Conservation (phyloP, 805 yeast species). For the Jamesozyma piceae region DNA sequence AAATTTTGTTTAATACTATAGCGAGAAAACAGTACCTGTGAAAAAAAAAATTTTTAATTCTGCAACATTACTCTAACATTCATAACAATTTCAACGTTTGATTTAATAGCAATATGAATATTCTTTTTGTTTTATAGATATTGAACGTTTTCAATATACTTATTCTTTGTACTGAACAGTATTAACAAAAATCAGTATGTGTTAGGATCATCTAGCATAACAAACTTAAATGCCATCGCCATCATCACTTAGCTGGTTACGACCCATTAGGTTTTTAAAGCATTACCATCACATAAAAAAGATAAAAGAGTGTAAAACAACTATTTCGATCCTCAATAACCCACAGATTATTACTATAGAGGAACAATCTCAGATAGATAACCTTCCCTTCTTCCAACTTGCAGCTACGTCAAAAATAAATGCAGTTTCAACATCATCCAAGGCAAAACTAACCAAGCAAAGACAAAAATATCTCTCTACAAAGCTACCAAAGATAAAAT, state of each 20-base stretch:
- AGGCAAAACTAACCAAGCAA: neutral
- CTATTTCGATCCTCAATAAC: neutral
- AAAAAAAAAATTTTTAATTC: too few species aligned
- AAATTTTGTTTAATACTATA: too few species aligned
- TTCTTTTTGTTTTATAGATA: too few species aligned
- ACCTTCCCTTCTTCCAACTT: slow-evolving; percentile 1
- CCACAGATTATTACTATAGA: neutral
- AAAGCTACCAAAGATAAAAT: slow-evolving; percentile 13
- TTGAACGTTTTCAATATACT: too few species aligned
- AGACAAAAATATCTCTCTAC: slow-evolving; percentile 11
- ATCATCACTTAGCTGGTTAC: neutral
- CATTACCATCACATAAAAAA: neutral
- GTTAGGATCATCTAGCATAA: too few species aligned
- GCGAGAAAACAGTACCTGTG: too few species aligned
- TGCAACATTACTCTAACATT: too few species aligned
- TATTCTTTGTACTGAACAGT: too few species aligned
- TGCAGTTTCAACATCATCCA: neutral
- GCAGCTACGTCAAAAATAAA: neutral
- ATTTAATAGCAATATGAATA: too few species aligned
- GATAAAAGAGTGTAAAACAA: neutral
- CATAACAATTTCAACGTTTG: too few species aligned
- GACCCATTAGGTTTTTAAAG: neutral
- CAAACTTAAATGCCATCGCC: too few species aligned
- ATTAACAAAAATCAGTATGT: too few species aligned
- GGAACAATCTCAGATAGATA: neutral